Evolutionary conservation across 768 basidiomycete genomes (phyloP).

Genomic region (Trametes elegans): DNA sequence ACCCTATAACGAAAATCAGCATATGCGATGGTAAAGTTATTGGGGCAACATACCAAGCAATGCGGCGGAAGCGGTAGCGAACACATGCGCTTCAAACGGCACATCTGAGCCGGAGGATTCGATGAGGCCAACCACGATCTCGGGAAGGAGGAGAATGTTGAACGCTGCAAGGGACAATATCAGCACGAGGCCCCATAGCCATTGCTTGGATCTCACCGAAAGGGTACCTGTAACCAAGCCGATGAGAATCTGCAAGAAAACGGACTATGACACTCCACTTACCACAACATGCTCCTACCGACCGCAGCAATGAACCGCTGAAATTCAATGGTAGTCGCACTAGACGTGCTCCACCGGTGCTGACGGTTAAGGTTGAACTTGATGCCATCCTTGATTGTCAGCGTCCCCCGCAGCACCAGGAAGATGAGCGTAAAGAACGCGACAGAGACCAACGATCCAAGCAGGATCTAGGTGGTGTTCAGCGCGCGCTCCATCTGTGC

Average conservation of each 20-base stretch:
- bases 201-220: conserved; percentile 41
- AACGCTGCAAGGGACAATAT: conserved; percentile 45
- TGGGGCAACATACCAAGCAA: conserved; percentile 46
- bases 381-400: conserved; percentile 49
- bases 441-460: conserved; percentile 53
- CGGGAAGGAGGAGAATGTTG: conserved; percentile 56
- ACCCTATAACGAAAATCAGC: conserved; percentile 39
- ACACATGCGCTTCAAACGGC: conserved; percentile 45
- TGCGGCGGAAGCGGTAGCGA: conserved; percentile 51
- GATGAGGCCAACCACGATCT: conserved; percentile 49
- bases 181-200: background rate
- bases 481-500: too few species aligned
- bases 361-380: conserved; percentile 45
- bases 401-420: conserved; percentile 56
- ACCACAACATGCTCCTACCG: conserved; percentile 72
- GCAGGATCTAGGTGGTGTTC: conserved; percentile 45
- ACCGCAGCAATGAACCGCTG: conserved; percentile 60
- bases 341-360: conserved; percentile 14
- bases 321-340: conserved; percentile 43
- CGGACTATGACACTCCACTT: conserved; percentile 20
- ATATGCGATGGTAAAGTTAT: background rate
- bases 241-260: background rate
- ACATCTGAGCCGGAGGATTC: conserved; percentile 47
- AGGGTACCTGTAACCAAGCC: conserved; percentile 47
- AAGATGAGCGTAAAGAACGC: conserved; percentile 61